Percentiles rank a stretch among this genome's conserved stretches.
Evolutionary conservation across 257 asterid species (phyloP).

Genomic region (Solanum chaucha): DNA sequence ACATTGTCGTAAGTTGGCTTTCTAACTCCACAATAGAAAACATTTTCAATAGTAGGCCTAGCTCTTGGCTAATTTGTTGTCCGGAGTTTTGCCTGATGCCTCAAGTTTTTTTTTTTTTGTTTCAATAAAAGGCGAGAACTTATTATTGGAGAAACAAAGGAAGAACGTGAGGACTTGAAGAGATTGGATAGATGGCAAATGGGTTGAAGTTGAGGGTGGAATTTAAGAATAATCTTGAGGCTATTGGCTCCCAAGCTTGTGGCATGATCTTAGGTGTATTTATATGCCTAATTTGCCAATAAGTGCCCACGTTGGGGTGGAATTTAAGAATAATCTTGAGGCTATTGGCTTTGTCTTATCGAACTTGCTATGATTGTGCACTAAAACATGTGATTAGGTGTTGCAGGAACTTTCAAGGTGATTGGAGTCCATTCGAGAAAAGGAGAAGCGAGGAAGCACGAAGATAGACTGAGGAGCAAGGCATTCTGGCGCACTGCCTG

Average conservation of each 20-base stretch:
- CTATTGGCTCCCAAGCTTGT: neutral
- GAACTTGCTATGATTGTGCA: neutral
- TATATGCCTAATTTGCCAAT: too few species aligned
- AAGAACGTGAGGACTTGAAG: constrained; percentile 33
- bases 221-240: too few species aligned
- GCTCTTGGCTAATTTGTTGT: neutral
- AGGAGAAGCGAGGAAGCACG: too few species aligned
- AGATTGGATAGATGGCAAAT: constrained; percentile 45
- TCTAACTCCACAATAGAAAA: neutral
- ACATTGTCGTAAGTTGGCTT: neutral
- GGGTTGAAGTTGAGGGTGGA: constrained; percentile 23
- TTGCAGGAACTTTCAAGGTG: too few species aligned
- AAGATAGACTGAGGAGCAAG: too few species aligned
- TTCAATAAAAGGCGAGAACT: constrained; percentile 27
- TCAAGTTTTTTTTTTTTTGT: neutral
- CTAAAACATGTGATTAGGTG: too few species aligned
- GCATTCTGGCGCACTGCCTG: too few species aligned
- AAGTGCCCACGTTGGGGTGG: neutral
- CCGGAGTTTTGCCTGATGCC: neutral
- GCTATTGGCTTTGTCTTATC: too few species aligned
- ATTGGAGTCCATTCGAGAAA: too few species aligned
- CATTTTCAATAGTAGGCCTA: neutral
- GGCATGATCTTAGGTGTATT: neutral
- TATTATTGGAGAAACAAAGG: constrained; percentile 20
- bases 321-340: too few species aligned